Evolutionary conservation across 345 rosid species (phyloP).

Genomic region (Chamaenerion angustifolium): DNA sequence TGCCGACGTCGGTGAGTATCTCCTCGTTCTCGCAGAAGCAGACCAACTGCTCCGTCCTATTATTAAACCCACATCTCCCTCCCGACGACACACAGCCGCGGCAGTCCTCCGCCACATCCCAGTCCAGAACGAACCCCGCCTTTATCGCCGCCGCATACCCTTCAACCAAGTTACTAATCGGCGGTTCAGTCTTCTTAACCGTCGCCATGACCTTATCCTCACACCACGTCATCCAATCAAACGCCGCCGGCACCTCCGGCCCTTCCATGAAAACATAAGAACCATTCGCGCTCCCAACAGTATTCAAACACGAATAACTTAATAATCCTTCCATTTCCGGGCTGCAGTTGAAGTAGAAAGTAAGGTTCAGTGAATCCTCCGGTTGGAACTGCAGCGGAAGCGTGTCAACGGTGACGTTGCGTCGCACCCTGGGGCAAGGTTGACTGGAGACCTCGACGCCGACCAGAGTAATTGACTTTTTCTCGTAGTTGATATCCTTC

Average conservation of each 20-base stretch:
- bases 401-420: constrained; percentile 11
- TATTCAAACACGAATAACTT: background rate
- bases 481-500: background rate
- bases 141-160: background rate
- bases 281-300: background rate
- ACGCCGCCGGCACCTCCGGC: background rate
- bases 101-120: constrained; percentile 5
- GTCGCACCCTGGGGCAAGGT: constrained; percentile 9
- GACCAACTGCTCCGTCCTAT: constrained; percentile 5
- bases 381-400: constrained; percentile 9
- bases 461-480: background rate
- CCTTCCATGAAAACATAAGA: constrained; percentile 3
- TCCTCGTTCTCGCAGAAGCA: constrained; percentile 1
- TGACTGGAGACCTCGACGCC: background rate
- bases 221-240: background rate
- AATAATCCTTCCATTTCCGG: too few species aligned
- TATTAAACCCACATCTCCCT: constrained; percentile 12
- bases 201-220: constrained; percentile 1
- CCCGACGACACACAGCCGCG: constrained; percentile 6
- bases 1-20: constrained; percentile 2
- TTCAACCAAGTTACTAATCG: background rate
- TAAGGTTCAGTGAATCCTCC: constrained; percentile 8
- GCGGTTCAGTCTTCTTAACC: background rate
- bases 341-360: constrained; percentile 8
- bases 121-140: constrained; percentile 3